phyloP scores from a whole-genome alignment of 371 early-diverging fungal species.

The Smittium culicis region DNA sequence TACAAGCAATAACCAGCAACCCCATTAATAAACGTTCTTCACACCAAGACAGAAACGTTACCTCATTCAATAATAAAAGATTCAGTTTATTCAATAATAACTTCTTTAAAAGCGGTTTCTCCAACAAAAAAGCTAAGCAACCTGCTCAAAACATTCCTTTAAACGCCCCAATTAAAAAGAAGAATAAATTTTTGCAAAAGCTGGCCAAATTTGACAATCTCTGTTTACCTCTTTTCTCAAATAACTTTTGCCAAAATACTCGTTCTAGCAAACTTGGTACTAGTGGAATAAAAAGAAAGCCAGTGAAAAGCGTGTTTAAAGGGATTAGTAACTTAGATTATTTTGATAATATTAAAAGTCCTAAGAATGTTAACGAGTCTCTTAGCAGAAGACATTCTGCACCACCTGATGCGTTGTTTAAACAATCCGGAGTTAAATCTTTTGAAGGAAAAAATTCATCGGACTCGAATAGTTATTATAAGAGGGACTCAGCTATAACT shows the following conservation, averaged over 20 bases:
- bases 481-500: too few relatives aligned
- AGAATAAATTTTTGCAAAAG: slow-evolving; percentile 2
- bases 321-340: background rate
- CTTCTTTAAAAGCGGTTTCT: background rate
- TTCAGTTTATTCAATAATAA: background rate
- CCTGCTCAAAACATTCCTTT: background rate
- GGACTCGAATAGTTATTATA: too few relatives aligned
- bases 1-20: slow-evolving; percentile 7
- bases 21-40: slow-evolving; percentile 13
- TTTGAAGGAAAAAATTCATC: too few relatives aligned
- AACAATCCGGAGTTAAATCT: too few relatives aligned
- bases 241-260: background rate
- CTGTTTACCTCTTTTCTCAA: background rate
- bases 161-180: background rate
- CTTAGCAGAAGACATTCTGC: background rate
- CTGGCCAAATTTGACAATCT: background rate
- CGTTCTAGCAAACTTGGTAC: background rate
- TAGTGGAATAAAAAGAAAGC: background rate
- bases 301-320: slow-evolving; percentile 1
- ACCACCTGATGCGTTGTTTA: background rate
- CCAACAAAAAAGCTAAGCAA: background rate
- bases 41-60: slow-evolving; percentile 4
- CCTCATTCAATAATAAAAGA: background rate
- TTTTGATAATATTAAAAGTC: background rate
- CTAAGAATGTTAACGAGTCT: background rate